Evolutionary conservation across 2,329 filamentous ascomycete species (phyloP).

Genomic region (Plenodomus lindquistii): DNA sequence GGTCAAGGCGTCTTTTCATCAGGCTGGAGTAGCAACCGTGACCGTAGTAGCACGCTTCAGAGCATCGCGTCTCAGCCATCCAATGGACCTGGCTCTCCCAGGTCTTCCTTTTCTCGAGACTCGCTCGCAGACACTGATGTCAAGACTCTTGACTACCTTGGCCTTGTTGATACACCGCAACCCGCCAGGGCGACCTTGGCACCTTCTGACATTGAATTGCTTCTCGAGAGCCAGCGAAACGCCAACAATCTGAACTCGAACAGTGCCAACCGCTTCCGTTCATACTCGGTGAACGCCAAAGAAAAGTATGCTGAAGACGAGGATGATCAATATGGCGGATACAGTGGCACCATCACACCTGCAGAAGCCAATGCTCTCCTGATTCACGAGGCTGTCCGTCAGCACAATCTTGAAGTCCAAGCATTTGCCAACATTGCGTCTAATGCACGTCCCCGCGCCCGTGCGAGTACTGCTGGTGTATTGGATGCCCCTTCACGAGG

Average conservation of each 20-base stretch:
- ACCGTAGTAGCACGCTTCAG: conserved; percentile 83
- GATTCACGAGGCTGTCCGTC: conserved; percentile 75
- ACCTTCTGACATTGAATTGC: conserved; percentile 58
- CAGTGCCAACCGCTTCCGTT: conserved; percentile 83
- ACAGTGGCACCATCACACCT: conserved; percentile 64
- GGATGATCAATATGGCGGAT: conserved; percentile 69
- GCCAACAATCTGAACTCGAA: conserved; percentile 65
- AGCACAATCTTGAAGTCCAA: conserved; percentile 91
- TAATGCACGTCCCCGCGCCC: conserved; percentile 79
- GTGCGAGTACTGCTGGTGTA: conserved; percentile 88
- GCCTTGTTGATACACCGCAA: conserved; percentile 90
- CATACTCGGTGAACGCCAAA: conserved; percentile 98
- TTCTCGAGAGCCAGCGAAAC: conserved; percentile 56
- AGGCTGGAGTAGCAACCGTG: conserved; percentile 79
- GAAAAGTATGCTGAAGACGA: conserved; percentile 94
- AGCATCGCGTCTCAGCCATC: conserved; percentile 86
- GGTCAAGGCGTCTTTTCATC: conserved; percentile 87
- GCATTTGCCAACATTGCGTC: conserved; percentile 86
- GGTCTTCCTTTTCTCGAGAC: conserved; percentile 83
- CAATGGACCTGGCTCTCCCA: conserved; percentile 85
- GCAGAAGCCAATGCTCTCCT: conserved; percentile 63
- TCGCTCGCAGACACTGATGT: conserved; percentile 85
- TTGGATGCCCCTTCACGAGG: conserved; percentile 74
- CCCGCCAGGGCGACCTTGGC: conserved; percentile 73
- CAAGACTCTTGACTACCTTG: conserved; percentile 92